Conservation (phyloP, 1,139 yeast genomes). For the Pneumocystis wakefieldiae region DNA sequence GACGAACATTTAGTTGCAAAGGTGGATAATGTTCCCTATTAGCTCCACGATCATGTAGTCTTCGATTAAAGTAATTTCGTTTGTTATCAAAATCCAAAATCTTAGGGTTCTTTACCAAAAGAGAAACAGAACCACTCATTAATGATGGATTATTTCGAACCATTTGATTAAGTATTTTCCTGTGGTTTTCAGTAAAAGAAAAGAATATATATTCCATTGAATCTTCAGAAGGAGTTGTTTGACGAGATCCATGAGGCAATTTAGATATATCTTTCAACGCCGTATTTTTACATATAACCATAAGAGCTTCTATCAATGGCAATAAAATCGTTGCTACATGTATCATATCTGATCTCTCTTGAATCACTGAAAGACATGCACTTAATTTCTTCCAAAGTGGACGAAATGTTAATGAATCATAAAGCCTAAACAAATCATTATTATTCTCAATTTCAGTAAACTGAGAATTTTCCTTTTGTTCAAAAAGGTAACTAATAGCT, state of each 20-base stretch:
- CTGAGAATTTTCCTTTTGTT: conserved; percentile 23
- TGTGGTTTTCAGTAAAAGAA: conserved; percentile 80
- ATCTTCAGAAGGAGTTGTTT: conserved; percentile 27
- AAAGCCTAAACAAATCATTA: conserved; percentile 34
- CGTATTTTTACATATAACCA: conserved; percentile 90
- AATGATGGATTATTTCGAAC: conserved; percentile 80
- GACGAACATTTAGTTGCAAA: conserved; percentile 52
- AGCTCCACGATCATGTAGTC: conserved; percentile 37
- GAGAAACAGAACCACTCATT: conserved; percentile 92
- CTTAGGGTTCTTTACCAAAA: conserved; percentile 75
- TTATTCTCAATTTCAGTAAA: conserved; percentile 18
- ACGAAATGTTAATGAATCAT: conserved; percentile 56
- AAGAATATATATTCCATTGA: conserved; percentile 71
- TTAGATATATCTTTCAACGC: conserved; percentile 46
- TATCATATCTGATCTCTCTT: conserved; percentile 31
- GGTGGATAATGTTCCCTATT: conserved; percentile 24
- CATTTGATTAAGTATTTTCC: conserved; percentile 80
- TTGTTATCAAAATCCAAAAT: conserved; percentile 92
- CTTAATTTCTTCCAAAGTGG: conserved; percentile 78
- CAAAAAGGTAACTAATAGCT: conserved; percentile 73
- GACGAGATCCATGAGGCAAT: neutral
- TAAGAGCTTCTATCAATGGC: conserved; percentile 78
- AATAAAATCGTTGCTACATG: conserved; percentile 69
- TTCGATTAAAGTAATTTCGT: conserved; percentile 67
- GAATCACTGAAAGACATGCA: conserved; percentile 44